phyloP scores from a whole-genome alignment of 768 basidiomycete genomes.

The Podaxis sp. region DNA sequence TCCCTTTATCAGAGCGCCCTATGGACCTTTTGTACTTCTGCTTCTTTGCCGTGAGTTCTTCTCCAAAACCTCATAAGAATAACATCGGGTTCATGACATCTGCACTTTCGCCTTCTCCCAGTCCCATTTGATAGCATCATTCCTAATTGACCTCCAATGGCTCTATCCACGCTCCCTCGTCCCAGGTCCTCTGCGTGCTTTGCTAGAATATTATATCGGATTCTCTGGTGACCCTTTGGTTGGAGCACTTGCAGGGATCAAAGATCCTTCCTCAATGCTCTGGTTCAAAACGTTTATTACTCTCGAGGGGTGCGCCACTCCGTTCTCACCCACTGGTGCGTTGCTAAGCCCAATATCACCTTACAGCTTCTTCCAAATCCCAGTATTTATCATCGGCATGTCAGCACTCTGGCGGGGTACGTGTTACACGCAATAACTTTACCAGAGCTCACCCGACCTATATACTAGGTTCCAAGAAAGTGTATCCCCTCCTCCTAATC shows the following conservation, averaged over 20 bases:
- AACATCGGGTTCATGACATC: not conserved
- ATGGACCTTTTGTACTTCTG: conserved; percentile 64
- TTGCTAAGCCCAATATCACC: not conserved
- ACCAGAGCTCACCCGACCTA: too few relatives aligned
- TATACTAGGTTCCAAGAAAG: conserved; percentile 39
- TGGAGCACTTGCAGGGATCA: conserved; percentile 42
- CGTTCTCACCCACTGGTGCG: not conserved
- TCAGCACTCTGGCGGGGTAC: conserved; percentile 54
- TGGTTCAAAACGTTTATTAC: conserved; percentile 66
- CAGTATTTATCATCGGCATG: conserved; percentile 70
- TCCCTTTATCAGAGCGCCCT: conserved; percentile 51
- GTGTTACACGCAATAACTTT: not conserved
- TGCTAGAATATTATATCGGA: conserved; percentile 47
- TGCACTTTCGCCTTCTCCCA: conserved; percentile 10
- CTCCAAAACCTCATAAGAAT: not conserved
- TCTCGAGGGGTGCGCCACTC: conserved; percentile 52
- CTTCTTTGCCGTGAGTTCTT: conserved; percentile 57
- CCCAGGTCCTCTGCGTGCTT: conserved; percentile 38
- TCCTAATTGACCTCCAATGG: conserved; percentile 68
- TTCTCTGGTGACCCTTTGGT: conserved; percentile 68
- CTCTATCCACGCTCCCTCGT: conserved; percentile 51
- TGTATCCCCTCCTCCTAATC: conserved; percentile 61
- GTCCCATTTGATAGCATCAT: conserved; percentile 65
- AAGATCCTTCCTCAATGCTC: conserved; percentile 31
- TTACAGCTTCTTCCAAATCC: conserved; percentile 64